Conservation (phyloP, 2,329 filamentous ascomycete genomes). For the Teratosphaeria nubilosa region DNA sequence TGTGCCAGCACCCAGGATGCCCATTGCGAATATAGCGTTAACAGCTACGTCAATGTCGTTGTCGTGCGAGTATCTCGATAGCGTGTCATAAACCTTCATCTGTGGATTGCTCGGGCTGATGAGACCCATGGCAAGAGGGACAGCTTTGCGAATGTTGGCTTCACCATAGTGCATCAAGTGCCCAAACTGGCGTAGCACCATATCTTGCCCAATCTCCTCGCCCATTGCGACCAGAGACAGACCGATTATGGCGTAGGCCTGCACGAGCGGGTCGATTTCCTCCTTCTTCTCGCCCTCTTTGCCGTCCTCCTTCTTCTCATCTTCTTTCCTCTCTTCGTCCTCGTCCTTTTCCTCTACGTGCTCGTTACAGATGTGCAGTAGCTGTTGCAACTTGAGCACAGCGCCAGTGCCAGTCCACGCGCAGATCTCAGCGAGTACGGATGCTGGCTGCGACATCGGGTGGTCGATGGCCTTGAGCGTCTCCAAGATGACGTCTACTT, state of each 20-base stretch:
- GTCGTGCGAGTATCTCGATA: conserved; percentile 96
- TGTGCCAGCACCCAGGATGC: conserved; percentile 87
- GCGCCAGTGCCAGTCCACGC: conserved; percentile 97
- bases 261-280: conserved; percentile 78
- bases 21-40: conserved; percentile 99
- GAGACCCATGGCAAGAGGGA: conserved; percentile 91
- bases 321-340: conserved; percentile 52
- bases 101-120: conserved; percentile 97
- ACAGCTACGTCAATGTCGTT: conserved; percentile 97
- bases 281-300: conserved; percentile 54
- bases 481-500: conserved; percentile 96
- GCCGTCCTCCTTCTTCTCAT: conserved; percentile 46
- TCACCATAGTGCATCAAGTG: conserved; percentile 99
- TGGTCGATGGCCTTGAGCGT: conserved; percentile 95
- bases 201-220: conserved; percentile 95
- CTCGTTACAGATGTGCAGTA: conserved; percentile 96
- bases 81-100: conserved; percentile 98
- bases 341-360: conserved; percentile 81
- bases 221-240: conserved; percentile 95
- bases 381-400: conserved; percentile 91
- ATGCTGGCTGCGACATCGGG: conserved; percentile 92
- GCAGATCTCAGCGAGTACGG: conserved; percentile 88
- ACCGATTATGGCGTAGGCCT: conserved; percentile 91
- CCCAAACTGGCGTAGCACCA: conserved; percentile 94
- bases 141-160: conserved; percentile 90